Conservation (phyloP, 352 stramenopile species). For the Phytophthora capsici region DNA sequence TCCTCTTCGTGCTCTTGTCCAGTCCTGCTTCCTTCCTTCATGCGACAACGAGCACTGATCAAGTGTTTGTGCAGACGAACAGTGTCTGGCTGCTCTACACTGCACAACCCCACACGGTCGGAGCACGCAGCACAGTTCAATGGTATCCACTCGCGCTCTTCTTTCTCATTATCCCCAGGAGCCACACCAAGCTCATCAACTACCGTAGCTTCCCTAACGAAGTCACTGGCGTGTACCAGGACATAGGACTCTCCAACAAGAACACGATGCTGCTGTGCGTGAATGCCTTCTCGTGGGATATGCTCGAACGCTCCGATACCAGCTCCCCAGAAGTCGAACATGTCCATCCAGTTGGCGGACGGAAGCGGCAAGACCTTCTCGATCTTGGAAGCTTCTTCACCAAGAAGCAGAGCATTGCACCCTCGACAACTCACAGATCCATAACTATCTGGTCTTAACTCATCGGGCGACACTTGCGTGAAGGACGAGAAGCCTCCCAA, state of each 20-base stretch:
- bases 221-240: slow-evolving; percentile 60
- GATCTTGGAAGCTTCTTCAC: slow-evolving; percentile 15
- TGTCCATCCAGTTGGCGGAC: slow-evolving; percentile 87
- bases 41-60: slow-evolving; percentile 31
- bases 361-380: slow-evolving; percentile 76
- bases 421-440: slow-evolving; percentile 45
- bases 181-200: slow-evolving; percentile 4
- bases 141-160: slow-evolving; percentile 42
- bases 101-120: slow-evolving; percentile 43
- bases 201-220: slow-evolving; percentile 25
- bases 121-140: slow-evolving; percentile 55
- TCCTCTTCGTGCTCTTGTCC: slow-evolving; percentile 20
- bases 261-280: slow-evolving; percentile 51
- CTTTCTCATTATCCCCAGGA: slow-evolving; percentile 28
- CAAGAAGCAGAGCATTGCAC: slow-evolving; percentile 34
- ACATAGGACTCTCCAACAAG: slow-evolving; percentile 74
- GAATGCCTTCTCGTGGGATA: slow-evolving; percentile 74
- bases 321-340: slow-evolving; percentile 88
- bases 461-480: slow-evolving; percentile 48
- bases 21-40: not conserved
- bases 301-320: slow-evolving; percentile 83
- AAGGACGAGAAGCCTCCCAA: slow-evolving; percentile 66
- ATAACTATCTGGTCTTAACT: slow-evolving; percentile 59
- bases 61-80: slow-evolving; percentile 72
- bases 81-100: slow-evolving; percentile 46